Base-by-base conservation (phyloP, 2,329 filamentous ascomycete genomes). In the Thelonectria rubi region DNA sequence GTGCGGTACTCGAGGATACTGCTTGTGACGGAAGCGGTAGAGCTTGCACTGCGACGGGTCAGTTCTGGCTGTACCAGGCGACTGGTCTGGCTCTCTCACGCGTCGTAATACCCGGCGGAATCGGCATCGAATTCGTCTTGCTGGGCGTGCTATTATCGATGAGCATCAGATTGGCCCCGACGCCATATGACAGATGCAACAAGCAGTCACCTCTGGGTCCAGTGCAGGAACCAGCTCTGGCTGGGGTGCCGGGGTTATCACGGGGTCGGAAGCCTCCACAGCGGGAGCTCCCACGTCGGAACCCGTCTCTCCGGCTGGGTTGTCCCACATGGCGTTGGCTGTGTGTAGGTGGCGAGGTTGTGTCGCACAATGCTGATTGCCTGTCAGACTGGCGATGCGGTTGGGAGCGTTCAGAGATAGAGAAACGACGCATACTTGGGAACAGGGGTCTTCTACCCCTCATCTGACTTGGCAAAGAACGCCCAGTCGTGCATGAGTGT, bases 31-130 rank as follows among this genome's bases (percentile, higher is more conserved):
- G 62, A 61, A 15, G 58, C 62, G 9, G 62, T 62, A n/a, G 50
- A 64, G 45, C 55, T 60, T 21, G 15, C 45, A 14, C 63, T 58
- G 17, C 9, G 18, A 18, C 24, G 5, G 2, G 37, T 57, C 3
- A 57, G 46, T 32, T n/a, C 17, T 6, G 10, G 26, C 26, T 30
- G 26, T n/a, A n/a, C n/a, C n/a, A n/a, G n/a, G n/a, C 26, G 8
- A 30, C 26, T 49, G 48, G 5, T 24, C 30, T 26, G 15, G 18
- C 9, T 15, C 11, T 37, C 68, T 63, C 49, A 70, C 68, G 65
- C 65, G 49, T 69, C 66, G 34, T 62, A 58, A 4, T 68, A 68
- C 4, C 68, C 56, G 11, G 68, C 51, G 9, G 68, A 70, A 56
- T 70, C 68, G 43, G 64, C 42, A 21, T 70, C 68, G 56, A 52